Percentiles rank a stretch among this genome's conserved stretches.
These are phyloP conservation scores for Colletotrichum somersetense DNA, from an alignment of 2,329 filamentous ascomycete species.

Conservation along the genomic window DNA sequence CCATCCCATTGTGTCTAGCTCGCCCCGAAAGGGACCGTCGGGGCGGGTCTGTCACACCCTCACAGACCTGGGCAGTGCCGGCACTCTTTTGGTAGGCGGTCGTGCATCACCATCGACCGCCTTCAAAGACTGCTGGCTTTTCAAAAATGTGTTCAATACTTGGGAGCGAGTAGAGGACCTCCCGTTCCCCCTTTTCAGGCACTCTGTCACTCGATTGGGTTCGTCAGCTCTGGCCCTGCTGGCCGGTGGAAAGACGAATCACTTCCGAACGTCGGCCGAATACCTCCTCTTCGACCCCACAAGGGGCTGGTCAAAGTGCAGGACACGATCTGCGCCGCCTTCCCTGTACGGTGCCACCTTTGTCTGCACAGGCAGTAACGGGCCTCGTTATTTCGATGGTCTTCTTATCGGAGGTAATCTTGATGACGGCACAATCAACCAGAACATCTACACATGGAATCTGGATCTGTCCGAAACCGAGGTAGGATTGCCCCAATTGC, in stretches of 20 bases:
- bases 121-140: constrained; percentile 81
- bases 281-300: constrained; percentile 66
- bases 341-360: constrained; percentile 61
- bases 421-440: constrained; percentile 70
- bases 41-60: constrained; percentile 81
- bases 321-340: constrained; percentile 50
- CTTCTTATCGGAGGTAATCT: constrained; percentile 80
- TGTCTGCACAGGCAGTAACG: constrained; percentile 45
- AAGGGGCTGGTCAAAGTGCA: constrained; percentile 62
- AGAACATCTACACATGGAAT: constrained; percentile 75
- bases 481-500: constrained; percentile 49
- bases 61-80: constrained; percentile 70
- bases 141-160: constrained; percentile 61
- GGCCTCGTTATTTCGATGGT: constrained; percentile 62
- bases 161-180: constrained; percentile 78
- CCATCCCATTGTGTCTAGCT: constrained; percentile 35
- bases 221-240: constrained; percentile 67
- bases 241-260: constrained; percentile 70
- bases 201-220: constrained; percentile 70
- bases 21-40: constrained; percentile 52
- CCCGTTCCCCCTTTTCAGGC: constrained; percentile 80
- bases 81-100: constrained; percentile 79
- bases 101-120: constrained; percentile 79
- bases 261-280: constrained; percentile 61
- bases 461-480: constrained; percentile 56